Evolutionary conservation across 305 asterid species (phyloP).

Genomic region (Fraxinus dipetala): DNA sequence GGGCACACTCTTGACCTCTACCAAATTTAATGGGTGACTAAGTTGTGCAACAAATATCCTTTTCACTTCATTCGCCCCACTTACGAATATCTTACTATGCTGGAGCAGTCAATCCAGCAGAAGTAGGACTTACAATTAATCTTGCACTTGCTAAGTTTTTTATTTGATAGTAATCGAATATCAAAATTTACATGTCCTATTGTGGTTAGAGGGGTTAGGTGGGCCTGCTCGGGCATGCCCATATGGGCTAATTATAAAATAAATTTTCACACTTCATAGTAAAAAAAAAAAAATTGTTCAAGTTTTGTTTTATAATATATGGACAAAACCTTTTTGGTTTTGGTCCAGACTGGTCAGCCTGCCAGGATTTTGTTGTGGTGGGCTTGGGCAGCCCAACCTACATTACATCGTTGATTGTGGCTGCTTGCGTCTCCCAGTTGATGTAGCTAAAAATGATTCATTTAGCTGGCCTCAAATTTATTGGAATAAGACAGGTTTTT

Average conservation of each 20-base stretch:
- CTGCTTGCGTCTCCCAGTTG: neutral
- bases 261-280: neutral
- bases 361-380: neutral
- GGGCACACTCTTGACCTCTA: constrained; percentile 2
- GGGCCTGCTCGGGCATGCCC: neutral
- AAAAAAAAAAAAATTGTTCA: neutral
- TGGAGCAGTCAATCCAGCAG: neutral
- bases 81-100: neutral
- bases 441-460: neutral
- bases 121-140: neutral
- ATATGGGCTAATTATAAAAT: neutral
- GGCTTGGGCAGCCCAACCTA: neutral
- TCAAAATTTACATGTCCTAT: neutral
- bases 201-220: neutral
- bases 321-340: neutral
- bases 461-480: neutral
- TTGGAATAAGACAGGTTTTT: neutral
- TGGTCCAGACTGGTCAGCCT: neutral
- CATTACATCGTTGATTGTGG: neutral
- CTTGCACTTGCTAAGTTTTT: neutral
- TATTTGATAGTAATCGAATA: neutral
- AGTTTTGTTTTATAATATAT: neutral
- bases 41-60: neutral
- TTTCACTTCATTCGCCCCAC: neutral
- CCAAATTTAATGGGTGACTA: neutral